Conservation (phyloP, 2,329 filamentous ascomycete species). For the Fonsecaea multimorphosa region DNA sequence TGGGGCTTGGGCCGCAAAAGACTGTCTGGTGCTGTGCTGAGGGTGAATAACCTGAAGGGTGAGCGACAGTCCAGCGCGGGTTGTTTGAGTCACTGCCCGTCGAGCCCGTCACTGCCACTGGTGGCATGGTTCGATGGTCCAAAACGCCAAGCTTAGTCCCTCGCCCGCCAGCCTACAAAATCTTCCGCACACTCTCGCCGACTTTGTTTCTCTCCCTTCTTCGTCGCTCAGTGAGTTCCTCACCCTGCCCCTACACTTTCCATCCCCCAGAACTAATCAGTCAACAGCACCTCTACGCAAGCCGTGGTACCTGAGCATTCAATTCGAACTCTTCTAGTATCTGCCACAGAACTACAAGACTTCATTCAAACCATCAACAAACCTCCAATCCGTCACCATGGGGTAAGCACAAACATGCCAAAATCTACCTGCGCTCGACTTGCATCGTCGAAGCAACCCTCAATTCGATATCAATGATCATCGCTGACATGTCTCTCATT, state of each 20-base stretch:
- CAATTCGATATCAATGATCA: conserved; percentile 33
- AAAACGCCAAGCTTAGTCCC: conserved; percentile 32
- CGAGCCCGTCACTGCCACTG: too few relatives aligned
- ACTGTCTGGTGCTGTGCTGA: neutral
- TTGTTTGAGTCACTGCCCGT: conserved; percentile 16
- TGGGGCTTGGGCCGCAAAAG: conserved; percentile 27
- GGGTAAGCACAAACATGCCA: conserved; percentile 57
- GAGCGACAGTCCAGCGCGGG: conserved; percentile 13
- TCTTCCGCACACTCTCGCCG: conserved; percentile 37
- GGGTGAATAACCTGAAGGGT: neutral
- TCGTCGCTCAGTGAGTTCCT: conserved; percentile 42
- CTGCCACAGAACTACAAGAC: conserved; percentile 57
- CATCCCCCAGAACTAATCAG: conserved; percentile 34
- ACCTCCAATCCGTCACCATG: conserved; percentile 61
- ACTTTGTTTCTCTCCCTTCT: conserved; percentile 35
- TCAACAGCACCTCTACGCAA: conserved; percentile 59
- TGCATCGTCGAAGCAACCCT: conserved; percentile 22
- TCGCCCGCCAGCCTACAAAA: conserved; percentile 37
- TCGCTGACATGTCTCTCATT: conserved; percentile 33
- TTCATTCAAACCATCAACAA: conserved; percentile 40
- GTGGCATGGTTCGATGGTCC: conserved; percentile 13
- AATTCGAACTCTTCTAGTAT: conserved; percentile 52
- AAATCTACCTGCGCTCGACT: conserved; percentile 28
- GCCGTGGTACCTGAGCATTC: conserved; percentile 60
- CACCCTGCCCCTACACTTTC: conserved; percentile 29